phyloP scores from a whole-genome alignment of 495 filamentous ascomycete genomes.

The Hypoxylon perforatum region DNA sequence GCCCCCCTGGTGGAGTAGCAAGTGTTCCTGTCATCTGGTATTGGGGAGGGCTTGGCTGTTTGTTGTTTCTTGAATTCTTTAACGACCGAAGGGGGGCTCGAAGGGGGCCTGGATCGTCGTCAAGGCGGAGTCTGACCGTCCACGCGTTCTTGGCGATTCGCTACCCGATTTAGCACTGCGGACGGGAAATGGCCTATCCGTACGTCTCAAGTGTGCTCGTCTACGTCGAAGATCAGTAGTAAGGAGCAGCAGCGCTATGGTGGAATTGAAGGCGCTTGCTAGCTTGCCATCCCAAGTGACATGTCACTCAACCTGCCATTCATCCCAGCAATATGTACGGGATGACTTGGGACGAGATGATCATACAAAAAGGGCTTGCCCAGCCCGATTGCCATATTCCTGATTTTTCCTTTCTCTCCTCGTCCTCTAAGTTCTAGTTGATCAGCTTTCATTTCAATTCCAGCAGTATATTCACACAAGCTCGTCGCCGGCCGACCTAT shows the following conservation, averaged over 20 bases:
- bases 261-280: constrained; percentile 10
- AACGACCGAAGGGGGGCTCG: neutral
- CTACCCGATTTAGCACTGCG: constrained; percentile 26
- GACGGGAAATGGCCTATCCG: constrained; percentile 32
- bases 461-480: constrained; percentile 42
- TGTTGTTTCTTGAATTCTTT: constrained; percentile 30
- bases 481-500: constrained; percentile 62
- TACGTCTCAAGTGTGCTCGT: constrained; percentile 29
- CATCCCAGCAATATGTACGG: neutral
- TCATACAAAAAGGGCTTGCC: constrained; percentile 28
- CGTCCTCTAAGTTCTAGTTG: constrained; percentile 40
- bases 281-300: constrained; percentile 11
- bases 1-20: constrained; percentile 13
- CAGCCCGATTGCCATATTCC: constrained; percentile 2
- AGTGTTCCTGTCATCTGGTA: constrained; percentile 35
- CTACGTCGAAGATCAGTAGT: constrained; percentile 35
- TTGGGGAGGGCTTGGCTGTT: neutral
- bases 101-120: constrained; percentile 14
- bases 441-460: constrained; percentile 42
- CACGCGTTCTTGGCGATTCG: constrained; percentile 10
- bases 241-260: constrained; percentile 12
- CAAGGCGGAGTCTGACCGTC: constrained; percentile 26
- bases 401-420: constrained; percentile 17
- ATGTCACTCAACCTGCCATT: neutral
- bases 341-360: constrained; percentile 12